Percentiles rank a stretch among this genome's conserved stretches.
Conservation (phyloP, 139 green algal genomes). For the Edaphochlamys debaryana region DNA sequence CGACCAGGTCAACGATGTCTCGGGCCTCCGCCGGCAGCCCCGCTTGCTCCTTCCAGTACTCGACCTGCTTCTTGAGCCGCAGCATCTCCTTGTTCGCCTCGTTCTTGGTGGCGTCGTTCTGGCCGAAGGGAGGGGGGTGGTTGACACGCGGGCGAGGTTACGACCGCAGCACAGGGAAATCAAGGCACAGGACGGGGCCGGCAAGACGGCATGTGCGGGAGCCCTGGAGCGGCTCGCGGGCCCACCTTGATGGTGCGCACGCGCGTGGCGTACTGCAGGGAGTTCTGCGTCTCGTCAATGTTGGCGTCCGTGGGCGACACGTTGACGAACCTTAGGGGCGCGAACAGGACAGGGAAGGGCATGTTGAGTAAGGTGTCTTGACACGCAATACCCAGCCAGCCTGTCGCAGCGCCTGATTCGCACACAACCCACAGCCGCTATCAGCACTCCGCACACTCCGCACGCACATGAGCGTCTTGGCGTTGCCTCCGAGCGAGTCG, state of each 20-base stretch:
- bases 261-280: conserved; percentile 86
- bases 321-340: conserved; percentile 58
- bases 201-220: too few relatives aligned
- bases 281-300: conserved; percentile 92
- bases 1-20: conserved; percentile 60
- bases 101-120: conserved; percentile 75
- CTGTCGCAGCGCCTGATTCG: too few relatives aligned
- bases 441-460: too few relatives aligned
- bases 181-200: too few relatives aligned
- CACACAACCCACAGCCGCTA: too few relatives aligned
- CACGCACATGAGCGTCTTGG: conserved; percentile 88
- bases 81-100: conserved; percentile 88
- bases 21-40: conserved; percentile 78
- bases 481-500: conserved; percentile 79
- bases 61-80: conserved; percentile 84
- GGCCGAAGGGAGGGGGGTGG: background rate
- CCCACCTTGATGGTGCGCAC: conserved; percentile 92
- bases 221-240: too few relatives aligned
- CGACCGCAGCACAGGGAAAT: too few relatives aligned
- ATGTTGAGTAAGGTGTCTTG: background rate
- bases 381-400: too few relatives aligned
- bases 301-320: conserved; percentile 89
- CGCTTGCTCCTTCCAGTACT: conserved; percentile 95
- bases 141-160: too few relatives aligned
- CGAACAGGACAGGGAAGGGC: background rate